phyloP scores from a whole-genome alignment of 345 rosid species.

The Eucalyptus coolabah region DNA sequence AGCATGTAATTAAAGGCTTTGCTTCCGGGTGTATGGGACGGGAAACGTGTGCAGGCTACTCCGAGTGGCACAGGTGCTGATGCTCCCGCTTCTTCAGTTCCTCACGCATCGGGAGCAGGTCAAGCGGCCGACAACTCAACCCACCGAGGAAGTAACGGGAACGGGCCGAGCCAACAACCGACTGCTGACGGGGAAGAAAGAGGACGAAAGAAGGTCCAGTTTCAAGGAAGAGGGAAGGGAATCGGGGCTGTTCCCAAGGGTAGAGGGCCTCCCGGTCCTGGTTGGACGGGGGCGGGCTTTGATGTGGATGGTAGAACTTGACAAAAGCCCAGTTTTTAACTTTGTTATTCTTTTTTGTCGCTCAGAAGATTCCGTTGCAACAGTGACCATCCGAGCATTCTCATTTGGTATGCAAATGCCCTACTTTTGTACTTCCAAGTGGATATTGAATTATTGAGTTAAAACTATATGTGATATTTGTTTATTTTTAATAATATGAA shows the following conservation, averaged over 20 bases:
- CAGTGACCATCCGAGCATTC: background rate
- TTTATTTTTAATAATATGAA: background rate
- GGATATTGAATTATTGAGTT: background rate
- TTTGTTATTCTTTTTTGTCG: background rate
- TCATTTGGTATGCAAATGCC: background rate
- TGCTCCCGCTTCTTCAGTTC: constrained; percentile 14
- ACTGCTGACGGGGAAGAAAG: constrained; percentile 42
- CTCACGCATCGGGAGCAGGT: constrained; percentile 7
- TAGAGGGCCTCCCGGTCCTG: constrained; percentile 41
- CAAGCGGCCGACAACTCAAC: constrained; percentile 11
- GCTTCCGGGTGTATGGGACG: constrained; percentile 28
- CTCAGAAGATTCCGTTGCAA: background rate
- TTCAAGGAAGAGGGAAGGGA: constrained; percentile 61
- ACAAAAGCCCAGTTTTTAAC: background rate
- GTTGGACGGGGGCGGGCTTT: constrained; percentile 74
- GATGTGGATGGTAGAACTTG: constrained; percentile 65
- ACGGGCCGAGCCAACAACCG: constrained; percentile 26
- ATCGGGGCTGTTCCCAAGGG: constrained; percentile 43
- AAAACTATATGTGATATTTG: background rate
- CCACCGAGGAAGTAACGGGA: constrained; percentile 16
- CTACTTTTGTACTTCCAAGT: background rate
- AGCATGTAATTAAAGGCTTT: constrained; percentile 4
- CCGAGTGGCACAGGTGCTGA: constrained; percentile 1
- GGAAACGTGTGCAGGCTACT: constrained; percentile 7
- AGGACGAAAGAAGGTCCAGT: constrained; percentile 41